Base-by-base conservation (phyloP, 805 yeast genomes). In the Spathaspora sp. region DNA sequence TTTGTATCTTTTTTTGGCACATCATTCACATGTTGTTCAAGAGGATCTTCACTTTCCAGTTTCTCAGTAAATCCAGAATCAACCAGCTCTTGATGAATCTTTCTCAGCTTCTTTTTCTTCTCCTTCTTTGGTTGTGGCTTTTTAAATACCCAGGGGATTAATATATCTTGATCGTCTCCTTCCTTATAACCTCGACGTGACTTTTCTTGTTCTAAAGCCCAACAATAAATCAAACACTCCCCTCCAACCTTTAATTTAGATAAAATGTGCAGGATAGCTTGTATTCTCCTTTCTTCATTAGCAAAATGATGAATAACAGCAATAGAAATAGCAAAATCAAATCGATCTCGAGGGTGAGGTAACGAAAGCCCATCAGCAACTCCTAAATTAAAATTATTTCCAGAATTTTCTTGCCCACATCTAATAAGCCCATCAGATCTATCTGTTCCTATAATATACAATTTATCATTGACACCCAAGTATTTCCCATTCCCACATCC, bases 401-500 rank as follows among this genome's bases (percentile, higher is more conserved):
- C 49, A 9, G 70, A 65, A 17, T 77, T 64, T 18, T 72, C 77
- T 46, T 69, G 68, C 0, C 92, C 94, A 68, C 90, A 87, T 16
- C 65, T 67, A 11, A 87, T 76, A 39, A 88, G 68, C 0, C 93
- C 92, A 45, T 79, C 80, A 0, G 94, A 87, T 49, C 86, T 76
- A 55, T 86, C 93, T 49, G 77, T 82, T 40, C 97, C 98, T 16
- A 93, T 65, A 28, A 92, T 77, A 60, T 66, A 85, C 3, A 93
- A 66, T 44, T 86, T 76, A 8, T 78, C 73, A 66, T 93, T 92
- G 11, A 91, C 79, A 1, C 79, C 79, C 42, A 93, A 66, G 64
- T 94, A 94, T 64, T 94, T 94, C 2, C 99, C 99, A 65, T 94
- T 94, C 2, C 99, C 99, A 67, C 98, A 93, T 0, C 99, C 99